Percentiles rank a stretch among this genome's conserved stretches.
phyloP scores from a whole-genome alignment of 1,139 yeast species.

The Protomyces arabidopsidicola region DNA sequence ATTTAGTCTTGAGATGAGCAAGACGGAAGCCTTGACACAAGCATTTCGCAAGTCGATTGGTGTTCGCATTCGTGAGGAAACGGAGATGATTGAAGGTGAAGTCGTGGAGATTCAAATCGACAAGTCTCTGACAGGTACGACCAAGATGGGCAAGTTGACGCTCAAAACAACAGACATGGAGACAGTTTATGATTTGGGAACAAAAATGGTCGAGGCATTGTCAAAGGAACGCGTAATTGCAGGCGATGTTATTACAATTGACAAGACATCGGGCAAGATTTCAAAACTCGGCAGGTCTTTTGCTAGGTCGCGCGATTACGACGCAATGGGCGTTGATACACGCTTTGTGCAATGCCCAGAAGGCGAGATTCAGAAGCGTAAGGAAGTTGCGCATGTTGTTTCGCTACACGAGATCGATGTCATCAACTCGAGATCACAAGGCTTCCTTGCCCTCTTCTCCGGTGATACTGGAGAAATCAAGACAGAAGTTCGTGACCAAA shows the following conservation, averaged over 20 bases:
- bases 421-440: slow-evolving; percentile 95
- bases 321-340: slow-evolving; percentile 98
- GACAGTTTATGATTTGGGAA: slow-evolving; percentile 93
- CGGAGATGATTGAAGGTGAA: slow-evolving; percentile 96
- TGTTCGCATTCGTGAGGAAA: slow-evolving; percentile 89
- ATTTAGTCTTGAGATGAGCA: slow-evolving; percentile 81
- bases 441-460: slow-evolving; percentile 88
- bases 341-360: slow-evolving; percentile 98
- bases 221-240: slow-evolving; percentile 94
- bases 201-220: slow-evolving; percentile 94
- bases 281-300: slow-evolving; percentile 92
- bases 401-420: slow-evolving; percentile 97
- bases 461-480: slow-evolving; percentile 98
- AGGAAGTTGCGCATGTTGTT: slow-evolving; percentile 93
- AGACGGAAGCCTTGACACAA: slow-evolving; percentile 93
- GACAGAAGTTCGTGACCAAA: slow-evolving; percentile 93
- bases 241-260: slow-evolving; percentile 94
- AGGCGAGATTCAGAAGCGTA: slow-evolving; percentile 94
- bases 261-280: slow-evolving; percentile 91
- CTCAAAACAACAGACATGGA: slow-evolving; percentile 99
- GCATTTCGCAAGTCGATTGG: slow-evolving; percentile 95
- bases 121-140: slow-evolving; percentile 93
- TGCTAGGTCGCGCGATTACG: slow-evolving; percentile 94
- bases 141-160: slow-evolving; percentile 94
- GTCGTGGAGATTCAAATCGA: slow-evolving; percentile 98